Percentiles rank a stretch among this genome's conserved stretches.
These are phyloP conservation scores for Adansonia gregorii DNA, from an alignment of 441 rosid genomes.

Conservation along the genomic window DNA sequence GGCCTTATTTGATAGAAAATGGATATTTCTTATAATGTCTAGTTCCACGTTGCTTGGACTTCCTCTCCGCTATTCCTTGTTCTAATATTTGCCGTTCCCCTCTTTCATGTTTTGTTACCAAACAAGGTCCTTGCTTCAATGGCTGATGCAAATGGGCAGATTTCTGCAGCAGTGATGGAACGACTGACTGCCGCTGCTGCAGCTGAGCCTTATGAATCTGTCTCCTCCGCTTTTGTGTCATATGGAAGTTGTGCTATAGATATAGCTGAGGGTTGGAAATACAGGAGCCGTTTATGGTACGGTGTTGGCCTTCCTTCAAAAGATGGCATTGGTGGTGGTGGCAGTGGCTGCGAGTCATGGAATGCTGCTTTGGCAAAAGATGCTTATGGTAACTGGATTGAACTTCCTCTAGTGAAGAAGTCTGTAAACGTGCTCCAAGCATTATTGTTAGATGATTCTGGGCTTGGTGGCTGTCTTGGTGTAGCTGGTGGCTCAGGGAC, in stretches of 20 bases:
- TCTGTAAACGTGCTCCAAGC: conserved; percentile 98
- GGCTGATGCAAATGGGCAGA: conserved; percentile 98
- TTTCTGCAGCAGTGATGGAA: conserved; percentile 91
- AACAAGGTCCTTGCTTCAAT: conserved; percentile 92
- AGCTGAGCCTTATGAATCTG: conserved; percentile 98
- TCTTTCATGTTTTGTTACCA: conserved; percentile 12
- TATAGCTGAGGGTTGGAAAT: conserved; percentile 98
- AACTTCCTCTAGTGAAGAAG: conserved; percentile 90
- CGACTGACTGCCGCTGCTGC: conserved; percentile 96
- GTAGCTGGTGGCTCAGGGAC: conserved; percentile 99
- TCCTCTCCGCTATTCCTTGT: conserved; percentile 3
- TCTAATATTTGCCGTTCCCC: conserved; percentile 23
- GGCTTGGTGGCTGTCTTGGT: conserved; percentile 99
- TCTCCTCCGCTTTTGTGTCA: conserved; percentile 97
- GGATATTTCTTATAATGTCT: conserved; percentile 8
- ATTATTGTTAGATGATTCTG: conserved; percentile 89
- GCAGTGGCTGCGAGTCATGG: conserved; percentile 94
- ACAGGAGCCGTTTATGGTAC: conserved; percentile 96
- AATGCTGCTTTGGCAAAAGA: conserved; percentile 87
- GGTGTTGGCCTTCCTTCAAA: conserved; percentile 88
- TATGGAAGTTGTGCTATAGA: conserved; percentile 95
- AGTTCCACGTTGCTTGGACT: conserved; percentile 5
- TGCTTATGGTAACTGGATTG: conserved; percentile 95
- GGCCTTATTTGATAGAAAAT: conserved; percentile 1
- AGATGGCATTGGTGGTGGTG: conserved; percentile 84